Conservation (phyloP, 345 rosid genomes). For the Salix caprea region DNA sequence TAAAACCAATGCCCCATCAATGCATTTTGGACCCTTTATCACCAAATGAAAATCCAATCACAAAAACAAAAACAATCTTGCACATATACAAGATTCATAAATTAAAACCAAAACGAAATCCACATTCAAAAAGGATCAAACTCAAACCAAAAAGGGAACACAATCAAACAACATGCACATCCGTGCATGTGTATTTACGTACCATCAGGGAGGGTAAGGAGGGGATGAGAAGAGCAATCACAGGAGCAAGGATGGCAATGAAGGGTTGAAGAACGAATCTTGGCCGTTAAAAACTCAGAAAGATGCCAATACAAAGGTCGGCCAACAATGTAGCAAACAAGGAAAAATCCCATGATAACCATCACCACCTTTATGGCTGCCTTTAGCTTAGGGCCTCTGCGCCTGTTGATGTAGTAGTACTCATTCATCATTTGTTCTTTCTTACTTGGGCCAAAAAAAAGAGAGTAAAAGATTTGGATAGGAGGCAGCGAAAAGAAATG, state of each 20-base stretch:
- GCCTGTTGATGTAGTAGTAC: background rate
- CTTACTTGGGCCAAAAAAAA: background rate
- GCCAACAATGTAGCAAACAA: conserved; percentile 43
- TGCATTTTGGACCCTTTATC: background rate
- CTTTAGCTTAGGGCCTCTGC: conserved; percentile 29
- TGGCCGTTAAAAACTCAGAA: conserved; percentile 34
- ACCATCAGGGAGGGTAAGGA: conserved; percentile 48
- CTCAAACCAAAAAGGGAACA: background rate
- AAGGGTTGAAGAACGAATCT: conserved; percentile 15
- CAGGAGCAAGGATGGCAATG: conserved; percentile 52
- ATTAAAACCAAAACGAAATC: background rate
- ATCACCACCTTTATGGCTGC: conserved; percentile 38
- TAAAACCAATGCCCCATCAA: background rate
- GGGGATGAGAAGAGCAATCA: conserved; percentile 59
- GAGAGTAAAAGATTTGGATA: background rate
- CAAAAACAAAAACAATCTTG: background rate
- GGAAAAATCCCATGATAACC: conserved; percentile 39
- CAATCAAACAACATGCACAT: background rate
- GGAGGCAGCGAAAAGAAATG: background rate
- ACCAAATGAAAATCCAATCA: background rate
- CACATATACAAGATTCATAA: background rate
- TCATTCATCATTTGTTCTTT: background rate
- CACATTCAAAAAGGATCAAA: background rate
- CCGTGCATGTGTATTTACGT: background rate
- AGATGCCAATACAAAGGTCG: conserved; percentile 59